phyloP scores from a whole-genome alignment of 148 eudicot species.

The Rheum nobile region DNA sequence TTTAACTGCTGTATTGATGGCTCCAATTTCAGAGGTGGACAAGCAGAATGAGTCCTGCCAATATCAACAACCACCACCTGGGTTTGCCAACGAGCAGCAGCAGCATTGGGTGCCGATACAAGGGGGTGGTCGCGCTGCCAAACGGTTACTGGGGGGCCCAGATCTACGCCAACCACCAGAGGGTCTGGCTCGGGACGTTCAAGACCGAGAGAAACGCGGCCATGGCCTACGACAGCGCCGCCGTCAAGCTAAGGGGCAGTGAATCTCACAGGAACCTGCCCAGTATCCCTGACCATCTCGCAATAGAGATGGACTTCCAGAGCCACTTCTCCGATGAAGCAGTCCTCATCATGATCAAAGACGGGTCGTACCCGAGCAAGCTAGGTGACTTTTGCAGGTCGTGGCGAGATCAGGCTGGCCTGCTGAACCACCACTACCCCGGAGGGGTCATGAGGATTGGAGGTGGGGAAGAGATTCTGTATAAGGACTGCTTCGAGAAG shows the following conservation, averaged over 20 bases:
- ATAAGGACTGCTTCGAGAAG: constrained; percentile 25
- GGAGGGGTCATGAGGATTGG: neutral
- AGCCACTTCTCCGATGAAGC: constrained; percentile 11
- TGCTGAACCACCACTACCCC: neutral
- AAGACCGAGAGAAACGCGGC: constrained; percentile 34
- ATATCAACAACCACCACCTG: neutral
- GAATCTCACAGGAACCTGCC: constrained; percentile 26
- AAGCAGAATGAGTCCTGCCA: no score
- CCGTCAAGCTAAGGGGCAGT: constrained; percentile 15
- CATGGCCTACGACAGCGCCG: constrained; percentile 41
- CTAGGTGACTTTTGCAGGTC: constrained; percentile 14
- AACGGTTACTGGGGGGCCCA: constrained; percentile 53
- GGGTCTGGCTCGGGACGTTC: constrained; percentile 50
- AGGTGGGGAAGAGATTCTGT: neutral
- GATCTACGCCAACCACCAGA: constrained; percentile 30
- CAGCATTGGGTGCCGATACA: neutral
- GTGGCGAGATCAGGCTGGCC: neutral
- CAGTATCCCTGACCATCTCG: neutral
- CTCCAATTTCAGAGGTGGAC: no score
- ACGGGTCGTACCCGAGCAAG: constrained; percentile 32
- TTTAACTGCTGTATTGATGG: no score
- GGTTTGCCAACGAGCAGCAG: neutral
- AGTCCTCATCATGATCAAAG: constrained; percentile 36
- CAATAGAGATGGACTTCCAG: constrained; percentile 24
- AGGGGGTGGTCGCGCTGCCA: constrained; percentile 16